A percentile compares a stretch with the other conserved stretches of the same genome.
phyloP scores from a whole-genome alignment of 1,284 basidiomycete genomes.

The Ceratobasidium sp. region DNA sequence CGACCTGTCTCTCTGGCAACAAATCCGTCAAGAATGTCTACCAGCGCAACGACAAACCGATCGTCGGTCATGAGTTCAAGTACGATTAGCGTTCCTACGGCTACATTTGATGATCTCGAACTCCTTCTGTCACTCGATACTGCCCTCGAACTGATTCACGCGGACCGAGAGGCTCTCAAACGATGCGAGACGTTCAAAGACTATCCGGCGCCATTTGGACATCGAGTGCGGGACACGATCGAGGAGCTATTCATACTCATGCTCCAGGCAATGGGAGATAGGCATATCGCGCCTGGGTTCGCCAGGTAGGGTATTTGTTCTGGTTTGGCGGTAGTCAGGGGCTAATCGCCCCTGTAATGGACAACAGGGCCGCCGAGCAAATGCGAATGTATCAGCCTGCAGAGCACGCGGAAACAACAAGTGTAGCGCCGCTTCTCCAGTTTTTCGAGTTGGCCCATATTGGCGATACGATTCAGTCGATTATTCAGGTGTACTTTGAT shows the following conservation, averaged over 20 bases:
- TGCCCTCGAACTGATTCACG: conserved; percentile 91
- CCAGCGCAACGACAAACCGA: conserved; percentile 23
- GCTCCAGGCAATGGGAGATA: conserved; percentile 76
- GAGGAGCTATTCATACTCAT: conserved; percentile 91
- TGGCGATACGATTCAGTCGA: conserved; percentile 96
- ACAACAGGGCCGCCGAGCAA: conserved; percentile 74
- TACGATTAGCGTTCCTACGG: conserved; percentile 44
- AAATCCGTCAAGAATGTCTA: conserved; percentile 12
- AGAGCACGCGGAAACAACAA: conserved; percentile 77
- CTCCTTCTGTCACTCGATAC: conserved; percentile 90
- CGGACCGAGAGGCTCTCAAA: conserved; percentile 88
- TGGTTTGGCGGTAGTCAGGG: conserved; percentile 3
- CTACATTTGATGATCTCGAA: conserved; percentile 71
- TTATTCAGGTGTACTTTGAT: conserved; percentile 98
- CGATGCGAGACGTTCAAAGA: conserved; percentile 87
- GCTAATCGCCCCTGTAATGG: background rate
- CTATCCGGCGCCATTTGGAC: conserved; percentile 85
- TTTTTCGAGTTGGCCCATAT: conserved; percentile 98
- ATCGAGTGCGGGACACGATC: conserved; percentile 84
- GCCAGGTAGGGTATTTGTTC: conserved; percentile 60
- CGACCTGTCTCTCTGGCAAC: conserved; percentile 8
- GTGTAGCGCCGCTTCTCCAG: conserved; percentile 90
- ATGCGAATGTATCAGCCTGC: conserved; percentile 89
- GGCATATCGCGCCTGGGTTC: conserved; percentile 89
- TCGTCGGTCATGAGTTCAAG: conserved; percentile 36